Evolutionary conservation across 257 asterid species (phyloP), one percentile per base, ranked within the genome.

Genomic region (Solanum microdontum): DNA sequence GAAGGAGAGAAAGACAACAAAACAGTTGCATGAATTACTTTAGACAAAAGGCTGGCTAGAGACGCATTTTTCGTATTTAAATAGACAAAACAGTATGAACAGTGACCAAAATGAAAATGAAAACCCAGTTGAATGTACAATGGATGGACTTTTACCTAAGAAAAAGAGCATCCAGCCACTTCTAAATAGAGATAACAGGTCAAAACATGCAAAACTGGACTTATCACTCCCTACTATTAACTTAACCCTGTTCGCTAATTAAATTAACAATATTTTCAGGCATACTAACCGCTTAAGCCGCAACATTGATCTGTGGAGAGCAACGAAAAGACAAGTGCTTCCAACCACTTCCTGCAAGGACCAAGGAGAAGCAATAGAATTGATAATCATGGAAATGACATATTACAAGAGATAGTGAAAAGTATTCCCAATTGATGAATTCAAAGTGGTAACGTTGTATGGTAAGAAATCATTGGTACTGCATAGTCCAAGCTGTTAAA

Each of bases 231-330:
- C 15, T 45, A 80, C 68, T 28, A 45, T 5, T 80, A 14, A 80
- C 24, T 43, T 43, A 45, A 26, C 13, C 39, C 10, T 80, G 32
- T 80, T 45, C 26, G 66, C 68, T 14, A 75, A 66, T 73, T 73
- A 55, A 88, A 83, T 39, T 36, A 30, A 86, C 87, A 89, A 90
- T 40, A 9, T n/a, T 48, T 36, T 48, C 39, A 86, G 87, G 86
- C 74, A 43, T 60, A 90, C 96, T 70, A 80, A 96, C 99, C 96
- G 96, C 83, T 93, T 87, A 87, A 93, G 96, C 88, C 90, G 94
- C 89, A 93, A 70, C 99, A 97, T 95, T 91, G 99, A 97, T 90
- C 94, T 93, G 66, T 97, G 98, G 68, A 97, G 95, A 89, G 98
- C 97, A 89, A 95, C 88, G 85, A 97, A 97, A 87, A 88, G 73